Evolutionary conservation across 148 eudicot genomes (phyloP).

Genomic region (Euryodendron excelsum): DNA sequence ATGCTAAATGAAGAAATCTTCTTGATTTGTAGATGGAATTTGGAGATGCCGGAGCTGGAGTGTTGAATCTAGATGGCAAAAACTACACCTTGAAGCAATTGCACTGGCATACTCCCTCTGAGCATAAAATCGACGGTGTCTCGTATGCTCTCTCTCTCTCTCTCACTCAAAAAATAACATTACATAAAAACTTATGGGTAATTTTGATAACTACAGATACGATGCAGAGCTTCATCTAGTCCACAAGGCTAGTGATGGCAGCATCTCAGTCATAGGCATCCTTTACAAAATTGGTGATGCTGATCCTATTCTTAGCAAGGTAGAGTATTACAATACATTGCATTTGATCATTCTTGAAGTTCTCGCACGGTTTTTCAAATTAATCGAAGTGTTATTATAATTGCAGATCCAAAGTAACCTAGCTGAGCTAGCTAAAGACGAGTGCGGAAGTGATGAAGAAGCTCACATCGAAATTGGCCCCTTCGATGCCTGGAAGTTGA

Average conservation of each 20-base stretch:
- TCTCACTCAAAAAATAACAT: neutral
- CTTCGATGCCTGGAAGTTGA: conserved; percentile 36
- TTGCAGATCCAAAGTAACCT: conserved; percentile 49
- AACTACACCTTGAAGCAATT: conserved; percentile 49
- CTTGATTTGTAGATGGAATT: conserved; percentile 30
- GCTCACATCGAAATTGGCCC: conserved; percentile 30
- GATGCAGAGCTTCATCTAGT: conserved; percentile 76
- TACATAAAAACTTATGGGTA: too few species aligned
- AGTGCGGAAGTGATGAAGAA: conserved; percentile 2
- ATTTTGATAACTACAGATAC: conserved; percentile 28
- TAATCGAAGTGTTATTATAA: neutral
- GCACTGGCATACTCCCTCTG: conserved; percentile 92
- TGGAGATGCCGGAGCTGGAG: conserved; percentile 48
- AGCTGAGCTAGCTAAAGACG: conserved; percentile 33
- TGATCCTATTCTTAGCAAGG: conserved; percentile 57
- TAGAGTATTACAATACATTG: conserved; percentile 1
- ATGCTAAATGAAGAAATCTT: neutral
- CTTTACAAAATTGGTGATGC: conserved; percentile 53
- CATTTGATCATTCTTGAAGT: too few species aligned
- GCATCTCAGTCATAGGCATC: conserved; percentile 39
- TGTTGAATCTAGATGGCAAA: conserved; percentile 43
- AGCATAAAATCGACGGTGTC: conserved; percentile 61
- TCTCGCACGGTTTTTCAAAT: too few species aligned
- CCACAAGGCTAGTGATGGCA: conserved; percentile 54
- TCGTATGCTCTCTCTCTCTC: conserved; percentile 35